phyloP scores from a whole-genome alignment of 2,329 filamentous ascomycete species.

The Ilyonectria robusta region DNA sequence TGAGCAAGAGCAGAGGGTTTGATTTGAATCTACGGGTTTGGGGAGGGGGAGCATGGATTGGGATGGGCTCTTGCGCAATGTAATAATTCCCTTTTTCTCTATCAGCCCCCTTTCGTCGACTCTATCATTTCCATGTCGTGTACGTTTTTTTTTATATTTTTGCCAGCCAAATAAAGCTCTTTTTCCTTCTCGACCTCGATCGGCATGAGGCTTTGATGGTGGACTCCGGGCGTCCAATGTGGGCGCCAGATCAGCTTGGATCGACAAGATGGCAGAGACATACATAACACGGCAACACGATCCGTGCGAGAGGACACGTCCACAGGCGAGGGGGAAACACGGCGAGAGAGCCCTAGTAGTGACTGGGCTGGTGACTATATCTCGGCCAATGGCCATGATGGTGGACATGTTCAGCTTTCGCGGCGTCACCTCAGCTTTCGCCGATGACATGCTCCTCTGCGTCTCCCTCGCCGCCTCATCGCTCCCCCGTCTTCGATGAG shows the following conservation, averaged over 20 bases:
- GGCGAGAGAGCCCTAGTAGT: not conserved
- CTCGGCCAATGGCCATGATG: constrained; percentile 21
- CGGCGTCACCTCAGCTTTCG: not conserved
- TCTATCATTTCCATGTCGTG: constrained; percentile 44
- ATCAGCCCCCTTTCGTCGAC: constrained; percentile 49
- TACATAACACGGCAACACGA: not conserved
- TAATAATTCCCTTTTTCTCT: constrained; percentile 63
- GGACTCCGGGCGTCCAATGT: not conserved
- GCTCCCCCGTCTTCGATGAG: not conserved
- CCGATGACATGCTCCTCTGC: not conserved
- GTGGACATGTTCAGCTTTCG: constrained; percentile 3
- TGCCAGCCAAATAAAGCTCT: constrained; percentile 42
- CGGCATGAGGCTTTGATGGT: not conserved
- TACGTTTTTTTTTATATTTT: constrained; percentile 39
- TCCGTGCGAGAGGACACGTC: not conserved
- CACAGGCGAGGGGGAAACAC: not conserved
- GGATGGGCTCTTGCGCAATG: constrained; percentile 58
- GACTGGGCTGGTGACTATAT: not conserved
- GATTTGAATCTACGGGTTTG: constrained; percentile 47
- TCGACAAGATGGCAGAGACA: not conserved
- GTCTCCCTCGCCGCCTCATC: not conserved
- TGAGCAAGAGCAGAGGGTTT: constrained; percentile 43
- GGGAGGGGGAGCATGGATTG: constrained; percentile 42
- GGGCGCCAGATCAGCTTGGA: not conserved
- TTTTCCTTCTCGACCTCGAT: constrained; percentile 14